Evolutionary conservation across 768 basidiomycete genomes (phyloP).

Genomic region (Termitomyces sp.): DNA sequence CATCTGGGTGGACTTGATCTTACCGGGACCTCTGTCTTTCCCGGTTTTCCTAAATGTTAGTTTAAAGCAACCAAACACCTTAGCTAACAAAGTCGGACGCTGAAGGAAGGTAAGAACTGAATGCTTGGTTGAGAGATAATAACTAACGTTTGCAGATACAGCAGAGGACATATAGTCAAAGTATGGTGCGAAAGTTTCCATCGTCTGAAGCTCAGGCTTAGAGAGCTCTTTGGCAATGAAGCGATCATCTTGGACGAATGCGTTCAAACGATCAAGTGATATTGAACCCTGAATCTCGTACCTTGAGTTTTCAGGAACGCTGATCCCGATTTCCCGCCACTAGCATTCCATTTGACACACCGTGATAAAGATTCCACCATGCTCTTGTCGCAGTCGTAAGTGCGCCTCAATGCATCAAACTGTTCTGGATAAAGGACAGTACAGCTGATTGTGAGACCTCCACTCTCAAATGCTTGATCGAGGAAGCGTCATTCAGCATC

Average conservation of each 20-base stretch:
- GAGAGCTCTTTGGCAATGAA: slow-evolving; percentile 98
- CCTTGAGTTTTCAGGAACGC: slow-evolving; percentile 95
- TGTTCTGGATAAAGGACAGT: slow-evolving; percentile 95
- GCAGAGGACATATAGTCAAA: slow-evolving; percentile 99
- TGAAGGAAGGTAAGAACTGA: slow-evolving; percentile 24
- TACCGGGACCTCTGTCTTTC: slow-evolving; percentile 59
- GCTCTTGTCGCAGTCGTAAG: slow-evolving; percentile 90
- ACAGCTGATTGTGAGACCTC: slow-evolving; percentile 86
- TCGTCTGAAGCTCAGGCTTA: slow-evolving; percentile 83
- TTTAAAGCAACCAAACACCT: slow-evolving; percentile 96
- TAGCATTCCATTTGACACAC: slow-evolving; percentile 94
- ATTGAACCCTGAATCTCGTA: slow-evolving; percentile 23
- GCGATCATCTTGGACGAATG: slow-evolving; percentile 69
- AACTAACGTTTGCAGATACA: slow-evolving; percentile 71
- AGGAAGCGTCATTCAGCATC: not conserved
- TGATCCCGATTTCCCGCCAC: slow-evolving; percentile 94
- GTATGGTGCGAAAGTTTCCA: slow-evolving; percentile 97
- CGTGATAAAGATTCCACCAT: slow-evolving; percentile 91
- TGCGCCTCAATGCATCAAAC: slow-evolving; percentile 88
- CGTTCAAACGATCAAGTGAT: not conserved
- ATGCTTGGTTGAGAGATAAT: slow-evolving; percentile 1
- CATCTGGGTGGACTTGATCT: slow-evolving; percentile 83
- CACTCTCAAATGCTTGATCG: slow-evolving; percentile 80
- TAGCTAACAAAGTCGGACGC: slow-evolving; percentile 93
- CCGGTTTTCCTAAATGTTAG: slow-evolving; percentile 82